These are phyloP conservation scores for Coniosporium uncinatum DNA, from an alignment of 2,329 filamentous ascomycete genomes.

Conservation along the genomic window DNA sequence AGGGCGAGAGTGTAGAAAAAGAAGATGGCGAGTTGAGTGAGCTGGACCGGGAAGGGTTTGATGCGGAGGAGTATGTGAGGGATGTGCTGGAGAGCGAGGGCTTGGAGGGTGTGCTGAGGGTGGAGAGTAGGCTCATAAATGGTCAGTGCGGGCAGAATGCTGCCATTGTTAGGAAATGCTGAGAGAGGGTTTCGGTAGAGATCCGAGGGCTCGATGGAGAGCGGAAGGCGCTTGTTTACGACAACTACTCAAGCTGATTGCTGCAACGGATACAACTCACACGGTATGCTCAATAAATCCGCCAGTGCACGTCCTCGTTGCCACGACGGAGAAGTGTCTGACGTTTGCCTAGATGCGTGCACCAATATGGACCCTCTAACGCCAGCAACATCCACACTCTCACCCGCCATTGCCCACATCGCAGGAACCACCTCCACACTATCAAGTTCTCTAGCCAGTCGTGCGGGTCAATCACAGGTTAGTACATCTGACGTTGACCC, in stretches of 20 bases:
- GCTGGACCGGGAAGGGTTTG: conserved; percentile 69
- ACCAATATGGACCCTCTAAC: conserved; percentile 76
- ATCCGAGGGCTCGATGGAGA: conserved; percentile 90
- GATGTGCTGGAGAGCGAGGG: conserved; percentile 54
- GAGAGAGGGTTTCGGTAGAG: too few relatives aligned
- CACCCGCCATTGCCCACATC: conserved; percentile 70
- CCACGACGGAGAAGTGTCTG: neutral
- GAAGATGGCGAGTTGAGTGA: conserved; percentile 45
- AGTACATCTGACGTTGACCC: conserved; percentile 13
- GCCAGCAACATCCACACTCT: conserved; percentile 66
- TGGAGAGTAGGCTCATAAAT: conserved; percentile 64
- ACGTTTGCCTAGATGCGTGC: conserved; percentile 51
- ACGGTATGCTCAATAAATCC: too few relatives aligned
- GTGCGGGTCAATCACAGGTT: conserved; percentile 14
- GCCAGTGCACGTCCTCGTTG: neutral
- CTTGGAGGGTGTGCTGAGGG: conserved; percentile 61
- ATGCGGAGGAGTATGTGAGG: conserved; percentile 63
- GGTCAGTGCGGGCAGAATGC: conserved; percentile 25
- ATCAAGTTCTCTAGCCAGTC: conserved; percentile 26
- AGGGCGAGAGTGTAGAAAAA: conserved; percentile 1
- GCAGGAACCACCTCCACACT: conserved; percentile 50
- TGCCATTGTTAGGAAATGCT: neutral
- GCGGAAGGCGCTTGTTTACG: conserved; percentile 95
- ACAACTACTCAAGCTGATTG: conserved; percentile 98
- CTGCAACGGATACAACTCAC: conserved; percentile 93